Evolutionary conservation across 169 alveolate species (phyloP), one percentile per base, ranked within the genome.

Genomic region (Ichthyophthirius multifiliis): DNA sequence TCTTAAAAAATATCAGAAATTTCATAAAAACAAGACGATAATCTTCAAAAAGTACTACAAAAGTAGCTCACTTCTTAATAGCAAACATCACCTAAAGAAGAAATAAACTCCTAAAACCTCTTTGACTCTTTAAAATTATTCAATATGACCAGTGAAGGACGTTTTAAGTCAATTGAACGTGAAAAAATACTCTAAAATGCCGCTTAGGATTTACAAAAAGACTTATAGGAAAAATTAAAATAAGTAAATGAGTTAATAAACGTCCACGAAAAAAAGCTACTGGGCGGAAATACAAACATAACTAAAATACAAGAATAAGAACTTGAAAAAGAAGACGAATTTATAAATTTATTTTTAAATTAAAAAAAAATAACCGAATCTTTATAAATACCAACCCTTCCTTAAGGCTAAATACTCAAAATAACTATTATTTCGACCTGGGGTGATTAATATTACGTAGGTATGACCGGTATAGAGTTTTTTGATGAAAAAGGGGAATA

Each of bases 401-500:
- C 96, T 12, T 15, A 63, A 23, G 96, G 93, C 1, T 63, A 65
- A 39, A 31, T 20, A 16, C 32, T 92, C 0, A 64, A 65, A 12
- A 44, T 92, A 4, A 78, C 73, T 18, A 83, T 92, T 32, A 37
- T 65, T 13, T 81, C 91, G 13, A 92, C 96, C 31, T 92, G 96
- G 94, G 96, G 94, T 16, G 96, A 92, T 65, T 71, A 55, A 65
- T 78, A 87, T 43, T 92, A 89, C 74, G 91, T 92, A 0, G 96
- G 96, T 1, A 75, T 92, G 15, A 74, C 83, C 39, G 96, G 94
- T 1, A 85, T 92, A 4, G 96, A 92, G 47, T 73, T 92, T 12
- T 92, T 89, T 37, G 82, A 85, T 76, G 84, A 86, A 7, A 71
- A 55, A 41, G 96, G 96, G 23, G 20, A 64, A 37, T 62, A 71